Evolutionary conservation across 257 asterid species (phyloP).

Genomic region (Nicotiana otophora): DNA sequence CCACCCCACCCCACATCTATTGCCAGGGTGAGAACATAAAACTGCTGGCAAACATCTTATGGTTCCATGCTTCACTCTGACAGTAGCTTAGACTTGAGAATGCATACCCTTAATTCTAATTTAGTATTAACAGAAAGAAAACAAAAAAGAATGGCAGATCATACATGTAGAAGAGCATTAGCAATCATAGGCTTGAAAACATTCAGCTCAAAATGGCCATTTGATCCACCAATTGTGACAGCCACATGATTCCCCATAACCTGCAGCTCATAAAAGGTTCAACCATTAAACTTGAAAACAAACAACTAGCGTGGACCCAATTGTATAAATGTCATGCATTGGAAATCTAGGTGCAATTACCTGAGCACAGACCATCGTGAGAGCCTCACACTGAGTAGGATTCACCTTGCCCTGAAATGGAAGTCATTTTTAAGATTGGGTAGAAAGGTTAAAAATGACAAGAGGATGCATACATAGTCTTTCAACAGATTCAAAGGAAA

Average conservation of each 20-base stretch:
- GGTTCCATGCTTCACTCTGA: slow-evolving; percentile 5
- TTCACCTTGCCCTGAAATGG: slow-evolving; percentile 88
- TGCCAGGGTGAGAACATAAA: no score
- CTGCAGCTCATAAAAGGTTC: slow-evolving; percentile 18
- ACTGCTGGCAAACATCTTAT: no score
- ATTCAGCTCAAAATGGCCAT: slow-evolving; percentile 93
- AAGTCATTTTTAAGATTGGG: slow-evolving; percentile 9
- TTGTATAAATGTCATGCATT: background rate
- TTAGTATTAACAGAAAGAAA: background rate
- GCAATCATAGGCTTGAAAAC: slow-evolving; percentile 96
- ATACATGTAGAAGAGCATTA: slow-evolving; percentile 79
- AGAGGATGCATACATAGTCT: background rate
- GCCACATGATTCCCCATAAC: slow-evolving; percentile 93
- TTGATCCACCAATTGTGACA: slow-evolving; percentile 86
- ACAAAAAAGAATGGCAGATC: slow-evolving; percentile 9
- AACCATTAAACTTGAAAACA: background rate
- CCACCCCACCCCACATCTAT: background rate
- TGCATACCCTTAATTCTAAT: background rate
- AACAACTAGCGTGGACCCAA: background rate
- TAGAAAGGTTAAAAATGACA: background rate
- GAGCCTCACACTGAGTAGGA: slow-evolving; percentile 97
- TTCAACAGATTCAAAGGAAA: slow-evolving; percentile 14
- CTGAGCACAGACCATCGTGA: slow-evolving; percentile 99
- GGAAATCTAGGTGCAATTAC: slow-evolving; percentile 24
- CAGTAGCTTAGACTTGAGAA: background rate